Evolutionary conservation across 1,284 basidiomycete genomes (phyloP), one percentile per base, ranked within the genome.

Genomic region (Leccinum pachyderme): DNA sequence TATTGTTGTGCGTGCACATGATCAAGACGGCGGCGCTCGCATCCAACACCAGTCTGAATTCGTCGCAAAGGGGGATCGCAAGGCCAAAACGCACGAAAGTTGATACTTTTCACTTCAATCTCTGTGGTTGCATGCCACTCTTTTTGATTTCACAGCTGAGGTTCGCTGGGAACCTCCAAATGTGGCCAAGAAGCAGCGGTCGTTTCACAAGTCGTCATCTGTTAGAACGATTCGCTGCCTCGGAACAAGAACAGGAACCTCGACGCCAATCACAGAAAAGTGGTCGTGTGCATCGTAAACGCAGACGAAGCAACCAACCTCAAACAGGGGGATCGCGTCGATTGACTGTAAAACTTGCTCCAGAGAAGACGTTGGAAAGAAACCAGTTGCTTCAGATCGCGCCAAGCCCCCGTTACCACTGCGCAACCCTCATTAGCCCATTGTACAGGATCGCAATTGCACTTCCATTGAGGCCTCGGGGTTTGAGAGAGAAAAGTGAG

Each of bases 401-500:
- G n/a, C n/a, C 8, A 18, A 37, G n/a, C 18, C n/a, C 35, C 35
- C 28, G 28, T 29, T 29, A 29, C n/a, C 35, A 37, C 8, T 37
- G 35, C n/a, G n/a, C 35, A 37, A 8, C n/a, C n/a, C 18, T 18
- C 18, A 18, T 18, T 18, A 18, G 1, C 18, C 18, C 18, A 18
- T 1, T 18, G 18, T 18, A 18, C 18, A 18, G 18, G 18, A 18
- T 18, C 18, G 18, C 35, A 11, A n/a, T n/a, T 3, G 35, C 35
- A 11, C 5, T 39, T 39, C 35, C n/a, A 5, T 39, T 0, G 37
- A 39, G 37, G 6, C 37, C 37, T 39, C 9, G 18, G 9, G 3
- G 7, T 39, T 39, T 24, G 13, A 24, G 7, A 44, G 8, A 9
- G 2, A 18, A 29, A 48, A 60, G 54, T 33, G 57, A 52, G 54